These are phyloP conservation scores for Starmerella vaccinii DNA, from an alignment of 805 yeast species.

Conservation along the genomic window DNA sequence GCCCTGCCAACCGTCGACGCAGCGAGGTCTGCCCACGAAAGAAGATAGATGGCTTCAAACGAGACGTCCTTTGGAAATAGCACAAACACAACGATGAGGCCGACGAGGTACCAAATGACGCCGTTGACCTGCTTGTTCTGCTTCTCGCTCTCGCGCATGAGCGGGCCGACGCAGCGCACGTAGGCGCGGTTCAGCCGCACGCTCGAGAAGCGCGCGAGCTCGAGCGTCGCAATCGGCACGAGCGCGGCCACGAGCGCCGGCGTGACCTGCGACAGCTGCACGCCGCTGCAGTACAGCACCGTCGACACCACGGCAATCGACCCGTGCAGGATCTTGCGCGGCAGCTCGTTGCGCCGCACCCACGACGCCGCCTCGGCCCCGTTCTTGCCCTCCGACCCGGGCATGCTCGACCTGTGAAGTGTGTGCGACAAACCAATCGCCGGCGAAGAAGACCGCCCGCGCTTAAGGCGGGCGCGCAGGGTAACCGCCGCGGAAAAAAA, in stretches of 20 bases:
- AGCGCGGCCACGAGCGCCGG: conserved; percentile 50
- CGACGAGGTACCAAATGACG: conserved; percentile 75
- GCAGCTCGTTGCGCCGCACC: conserved; percentile 72
- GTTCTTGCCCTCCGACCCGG: not conserved
- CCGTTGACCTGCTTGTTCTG: conserved; percentile 56
- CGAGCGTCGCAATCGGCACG: conserved; percentile 48
- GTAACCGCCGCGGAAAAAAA: not conserved
- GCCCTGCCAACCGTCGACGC: conserved; percentile 89
- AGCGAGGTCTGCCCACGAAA: conserved; percentile 96
- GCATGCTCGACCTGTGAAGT: not conserved
- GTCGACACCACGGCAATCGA: conserved; percentile 78
- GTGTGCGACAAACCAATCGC: not conserved
- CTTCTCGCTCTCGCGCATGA: conserved; percentile 78
- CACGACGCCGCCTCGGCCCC: conserved; percentile 22
- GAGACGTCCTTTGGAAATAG: conserved; percentile 72
- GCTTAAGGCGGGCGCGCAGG: not conserved
- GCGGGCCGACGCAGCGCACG: conserved; percentile 58
- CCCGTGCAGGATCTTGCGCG: conserved; percentile 79
- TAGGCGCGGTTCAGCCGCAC: conserved; percentile 56
- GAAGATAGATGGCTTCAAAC: conserved; percentile 60
- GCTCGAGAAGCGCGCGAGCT: conserved; percentile 53
- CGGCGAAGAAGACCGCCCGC: not conserved
- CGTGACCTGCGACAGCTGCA: conserved; percentile 46
- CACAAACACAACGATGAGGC: conserved; percentile 59
- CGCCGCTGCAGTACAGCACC: conserved; percentile 56